Evolutionary conservation across 2,329 filamentous ascomycete genomes (phyloP).

Genomic region (Fusarium mangiferae): DNA sequence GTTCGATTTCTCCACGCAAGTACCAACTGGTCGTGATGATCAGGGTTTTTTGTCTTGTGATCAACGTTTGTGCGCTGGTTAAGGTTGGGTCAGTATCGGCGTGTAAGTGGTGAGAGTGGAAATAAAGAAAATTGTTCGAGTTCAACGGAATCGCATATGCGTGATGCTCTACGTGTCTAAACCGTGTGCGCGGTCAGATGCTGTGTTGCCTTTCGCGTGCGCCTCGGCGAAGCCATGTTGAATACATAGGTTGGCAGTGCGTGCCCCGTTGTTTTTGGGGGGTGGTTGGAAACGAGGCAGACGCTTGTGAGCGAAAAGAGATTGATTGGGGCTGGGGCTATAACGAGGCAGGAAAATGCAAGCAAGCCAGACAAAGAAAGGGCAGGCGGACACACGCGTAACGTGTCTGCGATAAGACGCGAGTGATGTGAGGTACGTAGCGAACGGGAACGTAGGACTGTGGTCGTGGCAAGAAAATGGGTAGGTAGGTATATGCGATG

Average conservation of each 20-base stretch:
- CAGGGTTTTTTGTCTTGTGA: background rate
- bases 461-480: background rate
- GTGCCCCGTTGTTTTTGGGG: slow-evolving; percentile 29
- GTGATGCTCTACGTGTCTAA: slow-evolving; percentile 12
- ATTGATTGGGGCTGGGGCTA: slow-evolving; percentile 27
- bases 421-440: slow-evolving; percentile 14
- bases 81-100: slow-evolving; percentile 8
- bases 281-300: slow-evolving; percentile 28
- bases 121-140: background rate
- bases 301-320: slow-evolving; percentile 17
- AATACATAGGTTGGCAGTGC: slow-evolving; percentile 6
- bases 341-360: slow-evolving; percentile 9
- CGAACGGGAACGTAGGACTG: slow-evolving; percentile 1
- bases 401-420: slow-evolving; percentile 13
- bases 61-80: background rate
- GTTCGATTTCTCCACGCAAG: slow-evolving; percentile 29
- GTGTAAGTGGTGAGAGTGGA: slow-evolving; percentile 3
- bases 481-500: background rate
- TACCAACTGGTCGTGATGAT: slow-evolving; percentile 20
- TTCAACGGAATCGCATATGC: slow-evolving; percentile 1
- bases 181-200: slow-evolving; percentile 29
- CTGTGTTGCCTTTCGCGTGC: slow-evolving; percentile 23
- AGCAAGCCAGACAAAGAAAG: background rate
- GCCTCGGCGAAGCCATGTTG: slow-evolving; percentile 18
- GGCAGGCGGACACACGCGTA: slow-evolving; percentile 11